Percentiles rank a stretch among this genome's conserved stretches.
Conservation (phyloP, 2,329 filamentous ascomycete genomes). For the Colletotrichum filicis region DNA sequence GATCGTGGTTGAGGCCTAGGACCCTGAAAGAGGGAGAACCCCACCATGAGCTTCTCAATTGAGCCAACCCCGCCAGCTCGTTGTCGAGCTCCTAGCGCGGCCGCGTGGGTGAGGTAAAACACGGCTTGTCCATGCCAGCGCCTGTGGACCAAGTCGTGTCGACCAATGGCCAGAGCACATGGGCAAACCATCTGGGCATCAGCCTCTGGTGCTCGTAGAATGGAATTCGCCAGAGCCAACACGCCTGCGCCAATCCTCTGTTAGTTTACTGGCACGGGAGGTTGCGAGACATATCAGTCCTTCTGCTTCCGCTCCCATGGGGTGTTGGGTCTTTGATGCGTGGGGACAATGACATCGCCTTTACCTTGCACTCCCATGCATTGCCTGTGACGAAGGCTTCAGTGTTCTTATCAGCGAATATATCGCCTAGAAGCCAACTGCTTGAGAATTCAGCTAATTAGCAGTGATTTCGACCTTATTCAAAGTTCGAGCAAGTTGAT, state of each 20-base stretch:
- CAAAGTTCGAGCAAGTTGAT: not conserved
- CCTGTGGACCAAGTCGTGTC: slow-evolving; percentile 38
- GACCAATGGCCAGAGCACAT: slow-evolving; percentile 58
- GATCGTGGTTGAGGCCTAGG: slow-evolving; percentile 2
- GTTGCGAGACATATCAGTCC: slow-evolving; percentile 6
- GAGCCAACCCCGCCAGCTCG: slow-evolving; percentile 27
- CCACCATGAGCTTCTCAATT: slow-evolving; percentile 26
- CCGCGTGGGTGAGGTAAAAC: slow-evolving; percentile 21
- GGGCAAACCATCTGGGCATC: slow-evolving; percentile 38
- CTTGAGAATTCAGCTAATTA: not conserved
- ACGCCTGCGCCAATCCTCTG: slow-evolving; percentile 32
- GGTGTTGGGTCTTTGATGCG: not conserved
- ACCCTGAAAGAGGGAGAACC: slow-evolving; percentile 26
- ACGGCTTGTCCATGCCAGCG: slow-evolving; percentile 21
- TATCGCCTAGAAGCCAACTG: not conserved
- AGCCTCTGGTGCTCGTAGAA: slow-evolving; percentile 4
- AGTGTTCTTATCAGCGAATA: not conserved
- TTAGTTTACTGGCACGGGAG: slow-evolving; percentile 23
- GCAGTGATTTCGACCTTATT: not conserved
- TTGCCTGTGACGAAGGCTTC: slow-evolving; percentile 3
- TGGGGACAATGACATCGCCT: not conserved
- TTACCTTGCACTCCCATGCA: not conserved
- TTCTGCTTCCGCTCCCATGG: slow-evolving; percentile 16
- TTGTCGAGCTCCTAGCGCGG: slow-evolving; percentile 12
- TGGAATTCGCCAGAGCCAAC: slow-evolving; percentile 5